Evolutionary conservation across 257 asterid genomes (phyloP).

Genomic region (Solanum corneliomulleri): DNA sequence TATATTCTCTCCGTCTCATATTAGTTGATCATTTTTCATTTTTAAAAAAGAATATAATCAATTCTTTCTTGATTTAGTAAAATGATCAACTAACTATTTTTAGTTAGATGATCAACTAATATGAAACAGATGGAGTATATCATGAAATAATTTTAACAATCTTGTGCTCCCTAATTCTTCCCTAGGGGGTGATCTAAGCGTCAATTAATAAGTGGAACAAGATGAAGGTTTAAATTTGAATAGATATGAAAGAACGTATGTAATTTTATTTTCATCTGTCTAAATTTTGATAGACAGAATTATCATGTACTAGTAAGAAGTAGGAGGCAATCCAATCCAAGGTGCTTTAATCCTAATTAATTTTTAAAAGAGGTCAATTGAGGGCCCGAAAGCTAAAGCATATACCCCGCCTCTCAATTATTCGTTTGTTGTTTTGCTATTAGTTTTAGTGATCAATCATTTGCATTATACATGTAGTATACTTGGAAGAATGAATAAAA

Average conservation of each 20-base stretch:
- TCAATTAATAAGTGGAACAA: not conserved
- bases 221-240: not conserved
- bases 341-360: not conserved
- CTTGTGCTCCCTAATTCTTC: too few species aligned
- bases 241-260: not conserved
- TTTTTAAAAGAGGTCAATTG: not conserved
- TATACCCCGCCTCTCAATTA: slow-evolving; percentile 14
- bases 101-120: too few species aligned
- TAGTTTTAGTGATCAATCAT: slow-evolving; percentile 2
- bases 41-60: too few species aligned
- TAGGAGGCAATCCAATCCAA: too few species aligned
- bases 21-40: too few species aligned
- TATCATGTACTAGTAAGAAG: not conserved
- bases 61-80: too few species aligned
- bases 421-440: slow-evolving; percentile 27
- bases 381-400: not conserved
- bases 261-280: not conserved
- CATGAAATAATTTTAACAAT: too few species aligned
- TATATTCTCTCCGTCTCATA: too few species aligned
- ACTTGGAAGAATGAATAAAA: not conserved
- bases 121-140: too few species aligned
- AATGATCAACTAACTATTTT: too few species aligned
- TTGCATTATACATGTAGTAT: not conserved
- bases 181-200: too few species aligned
- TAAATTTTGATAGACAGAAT: not conserved